Evolutionary conservation across 78 protist genomes (phyloP).

Genomic region (Emiliania huxleyi): DNA sequence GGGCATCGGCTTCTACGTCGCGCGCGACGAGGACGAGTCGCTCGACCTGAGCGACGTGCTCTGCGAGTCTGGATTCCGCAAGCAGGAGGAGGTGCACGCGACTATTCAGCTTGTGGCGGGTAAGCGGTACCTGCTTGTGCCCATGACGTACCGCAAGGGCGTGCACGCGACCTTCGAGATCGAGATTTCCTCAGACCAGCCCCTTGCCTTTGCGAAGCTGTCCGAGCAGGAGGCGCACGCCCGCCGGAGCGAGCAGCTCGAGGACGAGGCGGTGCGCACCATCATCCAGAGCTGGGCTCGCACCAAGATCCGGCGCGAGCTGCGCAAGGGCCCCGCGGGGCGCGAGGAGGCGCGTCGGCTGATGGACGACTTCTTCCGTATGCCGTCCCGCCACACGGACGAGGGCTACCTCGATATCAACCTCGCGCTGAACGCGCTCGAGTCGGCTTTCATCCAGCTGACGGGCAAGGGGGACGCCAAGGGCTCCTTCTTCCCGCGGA

Average conservation of each 20-base stretch:
- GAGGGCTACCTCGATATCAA: conserved; percentile 22
- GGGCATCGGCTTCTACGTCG: conserved; percentile 13
- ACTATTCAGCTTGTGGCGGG: not conserved
- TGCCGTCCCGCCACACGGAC: not conserved
- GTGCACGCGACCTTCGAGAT: not conserved
- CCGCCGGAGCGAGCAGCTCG: not conserved
- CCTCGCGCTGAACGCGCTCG: conserved; percentile 24
- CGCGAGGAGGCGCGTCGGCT: not conserved
- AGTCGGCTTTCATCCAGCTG: conserved; percentile 1
- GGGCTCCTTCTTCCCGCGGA: not conserved
- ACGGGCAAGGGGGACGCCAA: not conserved
- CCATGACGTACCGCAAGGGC: not conserved
- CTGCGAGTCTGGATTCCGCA: not conserved
- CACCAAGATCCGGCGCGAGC: not conserved
- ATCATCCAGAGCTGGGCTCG: not conserved
- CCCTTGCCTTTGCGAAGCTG: not conserved
- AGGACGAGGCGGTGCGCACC: not conserved
- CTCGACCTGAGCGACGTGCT: not conserved
- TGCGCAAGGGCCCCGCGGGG: not conserved
- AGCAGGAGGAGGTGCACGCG: not conserved
- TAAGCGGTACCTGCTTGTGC: not conserved
- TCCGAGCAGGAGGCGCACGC: not conserved
- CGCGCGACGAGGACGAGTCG: not conserved
- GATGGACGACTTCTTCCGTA: not conserved
- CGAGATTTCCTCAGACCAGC: not conserved